Conservation (phyloP, 2,329 filamentous ascomycete species). For the Penicillium sp. region DNA sequence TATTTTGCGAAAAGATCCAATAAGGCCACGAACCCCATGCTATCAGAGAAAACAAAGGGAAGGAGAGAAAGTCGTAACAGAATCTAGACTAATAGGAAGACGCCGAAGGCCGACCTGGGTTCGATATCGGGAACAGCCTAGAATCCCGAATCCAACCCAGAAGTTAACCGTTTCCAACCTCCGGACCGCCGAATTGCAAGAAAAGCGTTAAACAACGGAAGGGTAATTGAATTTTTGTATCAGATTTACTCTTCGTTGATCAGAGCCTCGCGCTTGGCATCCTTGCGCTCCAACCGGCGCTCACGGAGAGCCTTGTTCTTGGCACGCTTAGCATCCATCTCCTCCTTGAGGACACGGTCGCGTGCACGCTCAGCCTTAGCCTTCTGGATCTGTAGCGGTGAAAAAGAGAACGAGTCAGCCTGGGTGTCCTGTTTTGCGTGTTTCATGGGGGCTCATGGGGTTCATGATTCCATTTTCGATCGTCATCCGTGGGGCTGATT, state of each 20-base stretch:
- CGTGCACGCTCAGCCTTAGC: slow-evolving; percentile 99
- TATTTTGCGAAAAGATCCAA: slow-evolving; percentile 18
- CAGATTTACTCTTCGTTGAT: slow-evolving; percentile 60
- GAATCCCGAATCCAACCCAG: slow-evolving; percentile 31
- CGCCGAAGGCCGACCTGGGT: slow-evolving; percentile 30
- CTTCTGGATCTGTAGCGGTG: slow-evolving; percentile 80
- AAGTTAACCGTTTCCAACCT: slow-evolving; percentile 35
- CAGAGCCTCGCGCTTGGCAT: slow-evolving; percentile 86
- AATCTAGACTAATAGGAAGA: slow-evolving; percentile 25
- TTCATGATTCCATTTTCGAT: slow-evolving; percentile 1
- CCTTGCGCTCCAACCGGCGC: slow-evolving; percentile 90
- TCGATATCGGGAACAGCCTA: slow-evolving; percentile 28
- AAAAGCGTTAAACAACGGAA: slow-evolving; percentile 33
- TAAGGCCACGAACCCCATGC: slow-evolving; percentile 20
- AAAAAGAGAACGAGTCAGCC: slow-evolving; percentile 29
- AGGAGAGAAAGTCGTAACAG: slow-evolving; percentile 17
- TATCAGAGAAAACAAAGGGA: slow-evolving; percentile 13
- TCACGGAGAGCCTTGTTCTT: slow-evolving; percentile 99
- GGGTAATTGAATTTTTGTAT: slow-evolving; percentile 21
- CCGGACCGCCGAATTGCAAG: slow-evolving; percentile 34
- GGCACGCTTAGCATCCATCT: slow-evolving; percentile 99
- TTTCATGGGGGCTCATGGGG: background rate
- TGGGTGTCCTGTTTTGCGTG: background rate
- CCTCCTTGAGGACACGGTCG: slow-evolving; percentile 94
- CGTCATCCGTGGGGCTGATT: slow-evolving; percentile 4